A percentile compares a stretch with the other conserved stretches of the same genome.
Evolutionary conservation across 2,329 filamentous ascomycete species (phyloP).

Genomic region (Alternaria burnsii): DNA sequence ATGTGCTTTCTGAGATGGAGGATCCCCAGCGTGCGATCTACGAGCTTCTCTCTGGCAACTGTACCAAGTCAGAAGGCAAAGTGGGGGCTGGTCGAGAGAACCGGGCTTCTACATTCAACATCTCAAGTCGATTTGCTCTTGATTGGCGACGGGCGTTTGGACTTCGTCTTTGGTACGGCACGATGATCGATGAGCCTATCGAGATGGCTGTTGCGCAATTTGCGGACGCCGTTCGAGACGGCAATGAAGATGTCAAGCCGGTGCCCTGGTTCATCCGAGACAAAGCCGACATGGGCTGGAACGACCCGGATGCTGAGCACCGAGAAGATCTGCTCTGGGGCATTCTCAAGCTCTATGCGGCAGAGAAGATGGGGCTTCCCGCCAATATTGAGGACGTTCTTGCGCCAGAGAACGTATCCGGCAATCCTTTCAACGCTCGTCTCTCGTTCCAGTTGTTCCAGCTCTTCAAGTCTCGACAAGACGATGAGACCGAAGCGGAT

Average conservation of each 20-base stretch:
- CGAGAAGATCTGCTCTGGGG: slow-evolving; percentile 87
- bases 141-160: slow-evolving; percentile 96
- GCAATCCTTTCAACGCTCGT: slow-evolving; percentile 77
- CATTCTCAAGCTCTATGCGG: slow-evolving; percentile 80
- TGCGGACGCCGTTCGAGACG: slow-evolving; percentile 74
- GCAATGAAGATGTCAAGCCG: slow-evolving; percentile 73
- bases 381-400: slow-evolving; percentile 72
- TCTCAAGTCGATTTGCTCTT: slow-evolving; percentile 83
- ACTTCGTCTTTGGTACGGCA: slow-evolving; percentile 88
- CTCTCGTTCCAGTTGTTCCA: slow-evolving; percentile 87
- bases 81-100: slow-evolving; percentile 79
- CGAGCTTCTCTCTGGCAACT: slow-evolving; percentile 86
- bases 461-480: slow-evolving; percentile 49
- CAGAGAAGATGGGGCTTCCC: slow-evolving; percentile 55
- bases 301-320: slow-evolving; percentile 64
- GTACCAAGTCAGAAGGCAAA: slow-evolving; percentile 82
- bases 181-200: slow-evolving; percentile 72
- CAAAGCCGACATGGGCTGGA: slow-evolving; percentile 66
- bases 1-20: slow-evolving; percentile 86
- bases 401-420: slow-evolving; percentile 77
- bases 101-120: slow-evolving; percentile 78
- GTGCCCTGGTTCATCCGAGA: slow-evolving; percentile 74
- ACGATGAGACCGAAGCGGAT: slow-evolving; percentile 34
- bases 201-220: slow-evolving; percentile 77
- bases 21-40: slow-evolving; percentile 87